These are phyloP conservation scores for Rhododendron simsii DNA, from an alignment of 148 eudicot genomes.

Conservation along the genomic window DNA sequence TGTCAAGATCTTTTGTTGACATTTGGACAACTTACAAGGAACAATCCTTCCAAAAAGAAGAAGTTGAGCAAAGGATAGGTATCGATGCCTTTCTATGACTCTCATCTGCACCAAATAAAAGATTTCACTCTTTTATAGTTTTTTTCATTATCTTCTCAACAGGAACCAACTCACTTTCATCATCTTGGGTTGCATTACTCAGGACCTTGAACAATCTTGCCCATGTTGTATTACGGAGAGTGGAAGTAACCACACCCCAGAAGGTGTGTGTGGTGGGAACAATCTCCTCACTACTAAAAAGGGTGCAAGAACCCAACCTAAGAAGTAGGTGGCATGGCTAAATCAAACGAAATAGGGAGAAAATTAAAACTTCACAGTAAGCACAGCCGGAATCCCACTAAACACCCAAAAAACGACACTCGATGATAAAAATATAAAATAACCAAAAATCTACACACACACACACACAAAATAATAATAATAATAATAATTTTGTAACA, in stretches of 20 bases:
- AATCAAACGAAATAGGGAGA: neutral
- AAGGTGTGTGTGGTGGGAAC: neutral
- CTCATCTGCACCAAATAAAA: neutral
- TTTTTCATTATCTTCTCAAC: neutral
- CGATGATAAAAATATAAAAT: no score
- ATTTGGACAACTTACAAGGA: neutral
- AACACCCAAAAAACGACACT: neutral
- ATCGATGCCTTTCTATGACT: neutral
- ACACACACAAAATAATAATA: neutral
- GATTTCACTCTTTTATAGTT: neutral
- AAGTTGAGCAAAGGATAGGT: neutral
- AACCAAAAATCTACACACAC: neutral
- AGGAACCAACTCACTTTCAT: neutral
- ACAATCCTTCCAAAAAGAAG: neutral
- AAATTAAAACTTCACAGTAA: neutral
- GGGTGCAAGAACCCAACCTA: neutral
- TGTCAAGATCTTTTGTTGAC: neutral
- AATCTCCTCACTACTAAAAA: neutral
- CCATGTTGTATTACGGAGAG: neutral
- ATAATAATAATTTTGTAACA: neutral
- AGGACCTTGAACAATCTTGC: neutral
- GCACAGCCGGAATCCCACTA: neutral
- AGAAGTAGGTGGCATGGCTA: neutral
- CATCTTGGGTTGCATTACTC: neutral
- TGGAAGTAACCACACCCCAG: neutral